Evolutionary conservation across 495 filamentous ascomycete species (phyloP).

Genomic region (Aspergillus sclerotioniger): DNA sequence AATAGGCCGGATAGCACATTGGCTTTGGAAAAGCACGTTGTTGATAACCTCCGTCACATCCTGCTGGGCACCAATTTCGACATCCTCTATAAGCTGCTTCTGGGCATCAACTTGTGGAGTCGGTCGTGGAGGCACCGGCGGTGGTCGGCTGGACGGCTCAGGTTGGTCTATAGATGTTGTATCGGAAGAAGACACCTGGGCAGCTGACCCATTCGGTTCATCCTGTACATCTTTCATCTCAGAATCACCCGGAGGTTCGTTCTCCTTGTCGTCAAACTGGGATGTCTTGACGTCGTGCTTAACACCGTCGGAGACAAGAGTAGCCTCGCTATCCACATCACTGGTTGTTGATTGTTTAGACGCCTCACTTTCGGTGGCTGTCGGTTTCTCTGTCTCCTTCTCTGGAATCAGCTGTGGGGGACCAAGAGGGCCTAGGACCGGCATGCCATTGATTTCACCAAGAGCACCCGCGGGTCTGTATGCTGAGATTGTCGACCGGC

Average conservation of each 20-base stretch:
- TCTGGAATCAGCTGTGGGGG: constrained; percentile 35
- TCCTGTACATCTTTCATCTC: constrained; percentile 17
- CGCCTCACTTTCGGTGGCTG: constrained; percentile 18
- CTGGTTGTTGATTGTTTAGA: constrained; percentile 20
- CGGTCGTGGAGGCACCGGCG: constrained; percentile 50
- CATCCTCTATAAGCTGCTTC: constrained; percentile 49
- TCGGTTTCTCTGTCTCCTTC: constrained; percentile 14
- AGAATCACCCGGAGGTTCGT: constrained; percentile 30
- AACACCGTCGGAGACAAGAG: constrained; percentile 44
- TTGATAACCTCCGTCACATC: constrained; percentile 96
- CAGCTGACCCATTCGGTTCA: constrained; percentile 15
- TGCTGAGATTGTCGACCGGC: constrained; percentile 51
- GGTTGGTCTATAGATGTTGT: constrained; percentile 7
- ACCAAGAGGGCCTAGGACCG: constrained; percentile 51
- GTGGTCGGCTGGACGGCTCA: constrained; percentile 32
- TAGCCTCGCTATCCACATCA: constrained; percentile 49
- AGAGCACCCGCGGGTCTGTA: constrained; percentile 36
- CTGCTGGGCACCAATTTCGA: constrained; percentile 69
- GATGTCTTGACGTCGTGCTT: constrained; percentile 23
- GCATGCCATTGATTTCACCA: constrained; percentile 52
- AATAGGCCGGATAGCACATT: constrained; percentile 75
- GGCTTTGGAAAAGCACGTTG: constrained; percentile 84
- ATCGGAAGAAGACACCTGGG: constrained; percentile 5
- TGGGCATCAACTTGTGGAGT: constrained; percentile 32
- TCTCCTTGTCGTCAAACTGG: constrained; percentile 43